phyloP scores from a whole-genome alignment of 2,329 filamentous ascomycete genomes.

The Penicillium hordei region DNA sequence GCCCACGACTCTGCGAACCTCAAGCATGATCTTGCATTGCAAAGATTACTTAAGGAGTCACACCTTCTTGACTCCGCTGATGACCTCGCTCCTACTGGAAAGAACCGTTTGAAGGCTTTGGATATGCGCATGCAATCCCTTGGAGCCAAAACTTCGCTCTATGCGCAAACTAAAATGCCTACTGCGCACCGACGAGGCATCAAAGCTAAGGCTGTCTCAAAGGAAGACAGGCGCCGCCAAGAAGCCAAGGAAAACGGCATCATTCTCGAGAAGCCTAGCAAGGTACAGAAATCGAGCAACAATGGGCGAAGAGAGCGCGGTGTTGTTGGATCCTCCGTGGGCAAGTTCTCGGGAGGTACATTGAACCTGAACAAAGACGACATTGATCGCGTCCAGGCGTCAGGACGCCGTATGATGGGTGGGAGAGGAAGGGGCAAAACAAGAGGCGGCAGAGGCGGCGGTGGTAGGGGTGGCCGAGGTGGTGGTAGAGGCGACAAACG shows the following conservation, averaged over 20 bases:
- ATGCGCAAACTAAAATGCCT: constrained; percentile 82
- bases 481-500: constrained; percentile 15
- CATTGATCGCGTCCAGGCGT: constrained; percentile 45
- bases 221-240: constrained; percentile 68
- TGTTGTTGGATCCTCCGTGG: constrained; percentile 75
- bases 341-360: constrained; percentile 75
- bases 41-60: constrained; percentile 86
- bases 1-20: constrained; percentile 66
- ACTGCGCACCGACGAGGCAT: constrained; percentile 87
- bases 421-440: constrained; percentile 21
- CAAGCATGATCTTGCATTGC: constrained; percentile 88
- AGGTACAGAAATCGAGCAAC: constrained; percentile 32
- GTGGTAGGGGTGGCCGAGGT: constrained; percentile 16
- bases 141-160: constrained; percentile 73
- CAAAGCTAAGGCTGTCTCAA: constrained; percentile 60
- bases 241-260: constrained; percentile 91
- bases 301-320: constrained; percentile 56
- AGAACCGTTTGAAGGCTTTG: constrained; percentile 74
- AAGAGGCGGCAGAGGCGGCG: constrained; percentile 24
- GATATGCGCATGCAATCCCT: constrained; percentile 81
- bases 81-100: constrained; percentile 61
- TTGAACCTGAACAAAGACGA: constrained; percentile 77
- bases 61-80: constrained; percentile 71
- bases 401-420: constrained; percentile 14
- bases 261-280: constrained; percentile 67